Evolutionary conservation across 192 early-diverging fungal genomes (phyloP).

Genomic region (Backusella tuberculispora): DNA sequence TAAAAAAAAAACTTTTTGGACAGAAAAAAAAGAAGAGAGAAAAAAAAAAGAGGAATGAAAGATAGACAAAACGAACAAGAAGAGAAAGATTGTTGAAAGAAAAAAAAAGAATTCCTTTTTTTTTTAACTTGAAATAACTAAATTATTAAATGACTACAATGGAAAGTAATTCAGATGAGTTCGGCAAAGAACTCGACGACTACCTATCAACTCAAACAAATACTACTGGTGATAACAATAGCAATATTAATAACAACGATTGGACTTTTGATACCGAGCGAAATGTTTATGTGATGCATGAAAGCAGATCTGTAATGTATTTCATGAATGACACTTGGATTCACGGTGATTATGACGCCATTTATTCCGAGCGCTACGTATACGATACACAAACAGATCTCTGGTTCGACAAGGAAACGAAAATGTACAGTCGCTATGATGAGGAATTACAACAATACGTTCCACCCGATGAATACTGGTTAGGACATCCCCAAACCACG

Average conservation of each 20-base stretch:
- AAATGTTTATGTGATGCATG: constrained; percentile 8
- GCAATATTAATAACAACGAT: background rate
- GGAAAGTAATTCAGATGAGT: background rate
- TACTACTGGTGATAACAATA: background rate
- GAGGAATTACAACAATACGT: constrained; percentile 52
- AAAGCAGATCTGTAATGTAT: constrained; percentile 1
- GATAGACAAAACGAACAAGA: too few species aligned
- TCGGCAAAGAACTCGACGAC: constrained; percentile 18
- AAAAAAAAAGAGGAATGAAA: background rate
- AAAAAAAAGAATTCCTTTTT: too few species aligned
- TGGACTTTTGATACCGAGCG: background rate
- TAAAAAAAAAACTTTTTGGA: too few species aligned
- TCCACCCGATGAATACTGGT: constrained; percentile 37
- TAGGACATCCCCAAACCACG: constrained; percentile 43
- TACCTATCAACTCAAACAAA: background rate
- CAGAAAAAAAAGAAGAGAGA: background rate
- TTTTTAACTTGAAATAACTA: too few species aligned
- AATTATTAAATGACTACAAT: too few species aligned
- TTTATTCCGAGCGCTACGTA: constrained; percentile 45
- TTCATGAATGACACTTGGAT: background rate
- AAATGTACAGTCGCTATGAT: constrained; percentile 58
- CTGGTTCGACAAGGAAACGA: constrained; percentile 60
- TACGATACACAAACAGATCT: constrained; percentile 47
- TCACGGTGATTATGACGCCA: background rate
- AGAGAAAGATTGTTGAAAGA: too few species aligned